Evolutionary conservation across 108 stramenopile species (phyloP), one percentile per base, ranked within the genome.

Genomic region (Cyclotella atomus): DNA sequence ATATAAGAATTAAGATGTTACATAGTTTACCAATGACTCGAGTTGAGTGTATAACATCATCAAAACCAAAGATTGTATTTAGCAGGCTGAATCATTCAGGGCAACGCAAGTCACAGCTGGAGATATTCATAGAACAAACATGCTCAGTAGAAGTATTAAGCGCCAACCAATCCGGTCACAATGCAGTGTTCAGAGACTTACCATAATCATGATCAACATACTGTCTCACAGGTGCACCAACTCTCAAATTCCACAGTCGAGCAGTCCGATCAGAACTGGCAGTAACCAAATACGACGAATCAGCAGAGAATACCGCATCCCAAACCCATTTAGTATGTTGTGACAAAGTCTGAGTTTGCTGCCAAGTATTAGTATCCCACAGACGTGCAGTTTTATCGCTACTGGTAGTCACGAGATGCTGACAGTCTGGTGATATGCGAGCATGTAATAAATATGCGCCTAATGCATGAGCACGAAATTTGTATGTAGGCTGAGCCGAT

Each of bases 221-320:
- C 69, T 89, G 87, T 14, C 92, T 74, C 24, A 98, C 94, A 24
- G 97, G 94, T 14, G 89, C 90, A 19, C 97, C 98, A 20, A 82
- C 91, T 32, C 91, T 76, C 34, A 99, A 76, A 86, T 98, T 97
- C 97, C 97, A 99, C 30, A 99, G 84, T 34, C 95, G 67, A 2
- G 98, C 95, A 9, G 88, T 85, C 10, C 92, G 73, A 67, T 99
- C 99, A 43, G 94, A 95, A 33, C 93, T 93, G 0, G 99, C 97
- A 3, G 97, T 97, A 15, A 98, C 96, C 19, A 99, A 72, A 79
- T 98, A 99, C 55, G 84, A 87, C 8, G 95, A 97, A 78, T 99
- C 99, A 17, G 98, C 99, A 47, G 91, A 93, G 83, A 98, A 99
- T 17, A 86, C 97, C 16, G 97, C 96, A 75, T 98, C 97, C 95